These are phyloP conservation scores for Lactarius hengduanensis DNA, from an alignment of 768 basidiomycete genomes.

Conservation along the genomic window DNA sequence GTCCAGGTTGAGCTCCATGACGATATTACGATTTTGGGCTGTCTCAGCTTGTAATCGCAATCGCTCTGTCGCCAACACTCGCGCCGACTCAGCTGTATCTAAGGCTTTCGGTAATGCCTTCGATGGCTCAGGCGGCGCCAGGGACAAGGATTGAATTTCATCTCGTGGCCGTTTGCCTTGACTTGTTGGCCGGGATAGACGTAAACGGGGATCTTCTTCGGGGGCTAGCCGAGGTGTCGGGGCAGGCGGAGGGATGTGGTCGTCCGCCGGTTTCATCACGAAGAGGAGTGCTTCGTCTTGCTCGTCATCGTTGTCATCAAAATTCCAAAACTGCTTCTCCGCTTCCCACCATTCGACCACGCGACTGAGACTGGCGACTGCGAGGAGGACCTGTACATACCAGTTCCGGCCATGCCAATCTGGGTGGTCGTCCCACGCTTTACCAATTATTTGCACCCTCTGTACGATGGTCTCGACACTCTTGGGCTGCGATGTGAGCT, in stretches of 20 bases:
- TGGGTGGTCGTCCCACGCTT: constrained; percentile 95
- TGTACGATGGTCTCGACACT: constrained; percentile 84
- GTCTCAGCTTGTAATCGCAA: constrained; percentile 89
- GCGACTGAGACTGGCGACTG: constrained; percentile 91
- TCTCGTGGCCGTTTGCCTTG: constrained; percentile 57
- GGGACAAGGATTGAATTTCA: constrained; percentile 34
- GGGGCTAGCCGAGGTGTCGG: constrained; percentile 46
- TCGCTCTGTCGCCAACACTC: constrained; percentile 85
- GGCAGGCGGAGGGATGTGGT: constrained; percentile 42
- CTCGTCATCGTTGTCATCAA: constrained; percentile 88
- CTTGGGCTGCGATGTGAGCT: constrained; percentile 84
- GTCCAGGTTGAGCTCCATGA: constrained; percentile 91
- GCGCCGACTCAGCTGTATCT: constrained; percentile 69
- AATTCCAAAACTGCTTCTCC: constrained; percentile 99
- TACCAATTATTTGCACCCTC: constrained; percentile 87
- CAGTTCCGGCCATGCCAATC: constrained; percentile 98
- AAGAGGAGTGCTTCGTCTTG: constrained; percentile 90
- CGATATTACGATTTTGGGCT: constrained; percentile 93
- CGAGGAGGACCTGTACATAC: constrained; percentile 96
- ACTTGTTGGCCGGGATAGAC: constrained; percentile 49
- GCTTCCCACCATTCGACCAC: constrained; percentile 99
- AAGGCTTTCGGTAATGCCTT: constrained; percentile 44
- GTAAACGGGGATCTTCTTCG: constrained; percentile 53
- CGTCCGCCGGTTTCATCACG: constrained; percentile 86
- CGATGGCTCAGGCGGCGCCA: constrained; percentile 31